Evolutionary conservation across 208 protist genomes (phyloP), one percentile per base, ranked within the genome.

Genomic region (Vickermania spadyakhi): DNA sequence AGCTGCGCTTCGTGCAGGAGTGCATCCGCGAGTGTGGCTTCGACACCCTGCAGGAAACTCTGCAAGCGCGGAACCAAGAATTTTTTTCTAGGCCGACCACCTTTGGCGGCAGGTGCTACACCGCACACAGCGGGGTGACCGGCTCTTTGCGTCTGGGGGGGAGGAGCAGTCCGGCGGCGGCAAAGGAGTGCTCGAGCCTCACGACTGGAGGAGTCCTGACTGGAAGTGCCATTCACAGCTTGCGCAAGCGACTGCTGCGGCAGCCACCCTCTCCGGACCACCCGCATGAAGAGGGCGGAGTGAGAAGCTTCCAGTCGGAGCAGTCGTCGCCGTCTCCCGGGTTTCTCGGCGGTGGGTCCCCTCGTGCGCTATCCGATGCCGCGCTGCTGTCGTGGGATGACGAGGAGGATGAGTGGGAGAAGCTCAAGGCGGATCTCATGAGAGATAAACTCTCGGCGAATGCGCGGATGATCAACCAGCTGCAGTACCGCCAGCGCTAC

Each of bases 1-100:
- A 94, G 58, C 79, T 91, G 30, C 72, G 77, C 3, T 75, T 94
- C 2, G 60, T 94, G 27, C 78, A 85, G 57, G 67, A 78, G 52
- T 90, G 79, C 60, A 75, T 91, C 56, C 87, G 84, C 2, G 75
- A 84, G 31, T 80, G 54, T 52, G 77, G 56, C 49, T 71, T 69
- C 29, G 66, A 91, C 52, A 56, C 66, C 1, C 73, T 94, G 5
- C 67, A 73, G 18, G 64, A 69, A 22, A 71, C 76, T 0, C 58
- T 89, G 1, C 77, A 77, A 14, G 69, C 65, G 27, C 62, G 68
- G 21, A 85, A 79, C 49, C 55, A 58, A 4, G 60, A n/a, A 3
- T 22, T 81, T 5, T 91, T 82, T 69, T 70, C 73, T 25, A 72
- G 87, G 0, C 81, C 81, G 1, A 77, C 81, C 1, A 88, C 81